Base-by-base conservation (phyloP, 2,329 filamentous ascomycete species). In the Colletotrichum eleusines region DNA sequence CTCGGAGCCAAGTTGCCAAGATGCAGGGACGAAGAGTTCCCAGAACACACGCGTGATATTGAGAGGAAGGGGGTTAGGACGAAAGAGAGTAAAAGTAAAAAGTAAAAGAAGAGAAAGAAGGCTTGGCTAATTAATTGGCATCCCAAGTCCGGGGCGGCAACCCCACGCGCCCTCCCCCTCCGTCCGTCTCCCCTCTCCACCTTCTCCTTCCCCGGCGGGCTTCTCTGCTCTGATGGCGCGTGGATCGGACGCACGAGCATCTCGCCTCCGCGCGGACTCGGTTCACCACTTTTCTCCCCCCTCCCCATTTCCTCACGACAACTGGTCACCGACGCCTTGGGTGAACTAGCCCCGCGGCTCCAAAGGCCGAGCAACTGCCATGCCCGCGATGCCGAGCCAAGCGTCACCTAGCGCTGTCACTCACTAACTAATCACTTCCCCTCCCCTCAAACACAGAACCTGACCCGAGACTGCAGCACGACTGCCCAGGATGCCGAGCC, bases 401-500 rank as follows among this genome's bases (percentile, higher is more conserved):
- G n/a, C n/a, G n/a, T n/a, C n/a, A n/a, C n/a, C n/a, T n/a, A n/a
- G n/a, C n/a, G n/a, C n/a, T n/a, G n/a, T n/a, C n/a, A n/a, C n/a
- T n/a, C n/a, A n/a, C n/a, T n/a, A n/a, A n/a, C n/a, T n/a, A n/a
- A n/a, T n/a, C n/a, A n/a, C n/a, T n/a, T n/a, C n/a, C n/a, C n/a
- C n/a, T n/a, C n/a, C n/a, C n/a, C n/a, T n/a, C n/a, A n/a, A n/a
- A n/a, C n/a, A n/a, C n/a, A n/a, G n/a, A n/a, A n/a, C n/a, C n/a
- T n/a, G n/a, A n/a, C n/a, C n/a, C n/a, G n/a, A n/a, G n/a, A n/a
- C n/a, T n/a, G n/a, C n/a, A n/a, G n/a, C n/a, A 23, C 40, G 20
- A 53, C 16, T 35, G 33, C n/a, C n/a, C 50, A 51, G 42, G 42
- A 63, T 57, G 66, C 46, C 55, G 57, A 66, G 48, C 67, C 63